Conservation (phyloP, 345 rosid species). For the Populus nigra region DNA sequence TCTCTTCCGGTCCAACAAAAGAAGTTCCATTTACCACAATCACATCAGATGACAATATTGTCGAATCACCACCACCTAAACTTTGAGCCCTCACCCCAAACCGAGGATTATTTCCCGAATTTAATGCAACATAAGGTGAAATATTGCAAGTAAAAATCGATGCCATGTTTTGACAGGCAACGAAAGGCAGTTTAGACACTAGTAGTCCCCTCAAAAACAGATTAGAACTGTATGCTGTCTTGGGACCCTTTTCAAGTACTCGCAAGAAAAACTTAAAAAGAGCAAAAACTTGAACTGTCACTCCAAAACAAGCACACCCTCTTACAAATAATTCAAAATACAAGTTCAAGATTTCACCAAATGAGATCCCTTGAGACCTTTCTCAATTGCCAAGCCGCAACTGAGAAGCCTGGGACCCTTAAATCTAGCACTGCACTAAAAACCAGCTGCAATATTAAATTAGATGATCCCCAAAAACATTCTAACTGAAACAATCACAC, state of each 20-base stretch:
- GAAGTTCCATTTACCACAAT: conserved; percentile 36
- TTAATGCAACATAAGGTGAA: conserved; percentile 21
- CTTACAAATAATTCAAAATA: not conserved
- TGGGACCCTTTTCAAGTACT: not conserved
- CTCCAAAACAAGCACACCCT: not conserved
- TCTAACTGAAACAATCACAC: not conserved
- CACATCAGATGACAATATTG: conserved; percentile 4
- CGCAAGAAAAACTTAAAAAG: not conserved
- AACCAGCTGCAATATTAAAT: not conserved
- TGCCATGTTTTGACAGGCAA: conserved; percentile 10
- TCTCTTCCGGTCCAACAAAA: conserved; percentile 21
- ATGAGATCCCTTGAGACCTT: not conserved
- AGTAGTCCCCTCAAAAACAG: not conserved
- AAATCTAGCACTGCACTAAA: not conserved
- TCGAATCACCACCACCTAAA: conserved; percentile 31
- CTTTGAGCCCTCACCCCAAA: conserved; percentile 49
- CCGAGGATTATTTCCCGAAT: conserved; percentile 23
- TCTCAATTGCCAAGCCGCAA: not conserved
- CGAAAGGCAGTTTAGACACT: not conserved
- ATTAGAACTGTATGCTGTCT: not conserved
- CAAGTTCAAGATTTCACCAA: not conserved
- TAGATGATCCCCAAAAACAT: not conserved
- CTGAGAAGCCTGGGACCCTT: not conserved
- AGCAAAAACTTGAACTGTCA: not conserved
- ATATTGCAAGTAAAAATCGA: conserved; percentile 24